Conservation (phyloP, 768 basidiomycete species). For the Cyclocybe aegerita region DNA sequence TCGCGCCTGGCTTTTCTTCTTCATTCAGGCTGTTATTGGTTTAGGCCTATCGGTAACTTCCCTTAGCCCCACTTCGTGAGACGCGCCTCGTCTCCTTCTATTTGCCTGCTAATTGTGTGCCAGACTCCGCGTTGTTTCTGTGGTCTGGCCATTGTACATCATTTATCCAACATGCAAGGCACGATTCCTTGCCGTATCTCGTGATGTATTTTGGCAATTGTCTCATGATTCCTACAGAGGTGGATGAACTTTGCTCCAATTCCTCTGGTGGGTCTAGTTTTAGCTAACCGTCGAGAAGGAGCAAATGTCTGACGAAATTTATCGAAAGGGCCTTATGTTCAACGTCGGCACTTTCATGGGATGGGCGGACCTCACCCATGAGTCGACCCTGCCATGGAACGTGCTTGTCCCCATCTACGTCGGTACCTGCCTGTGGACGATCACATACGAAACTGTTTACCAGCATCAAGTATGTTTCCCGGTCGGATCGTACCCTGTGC, state of each 20-base stretch:
- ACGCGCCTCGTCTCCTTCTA: background rate
- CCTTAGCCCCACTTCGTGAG: background rate
- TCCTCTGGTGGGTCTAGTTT: background rate
- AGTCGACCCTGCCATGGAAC: too few relatives aligned
- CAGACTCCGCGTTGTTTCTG: background rate
- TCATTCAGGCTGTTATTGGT: background rate
- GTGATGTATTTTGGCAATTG: too few relatives aligned
- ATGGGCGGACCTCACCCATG: background rate
- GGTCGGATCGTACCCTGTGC: too few relatives aligned
- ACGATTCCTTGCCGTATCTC: too few relatives aligned
- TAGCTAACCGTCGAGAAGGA: too few relatives aligned
- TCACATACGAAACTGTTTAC: slow-evolving; percentile 3
- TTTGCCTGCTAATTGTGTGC: background rate
- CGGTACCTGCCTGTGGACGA: slow-evolving; percentile 1
- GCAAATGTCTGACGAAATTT: too few relatives aligned
- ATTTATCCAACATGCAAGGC: slow-evolving; percentile 5
- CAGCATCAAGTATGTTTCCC: slow-evolving; percentile 1
- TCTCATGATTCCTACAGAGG: background rate
- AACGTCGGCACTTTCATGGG: slow-evolving; percentile 4
- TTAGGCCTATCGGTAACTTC: background rate
- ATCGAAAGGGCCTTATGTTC: slow-evolving; percentile 4
- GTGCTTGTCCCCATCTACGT: background rate
- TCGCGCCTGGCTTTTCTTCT: background rate
- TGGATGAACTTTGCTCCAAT: slow-evolving; percentile 6
- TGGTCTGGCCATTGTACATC: slow-evolving; percentile 1